Base-by-base conservation (phyloP, 768 basidiomycete genomes). In the Auriscalpium vulgare region DNA sequence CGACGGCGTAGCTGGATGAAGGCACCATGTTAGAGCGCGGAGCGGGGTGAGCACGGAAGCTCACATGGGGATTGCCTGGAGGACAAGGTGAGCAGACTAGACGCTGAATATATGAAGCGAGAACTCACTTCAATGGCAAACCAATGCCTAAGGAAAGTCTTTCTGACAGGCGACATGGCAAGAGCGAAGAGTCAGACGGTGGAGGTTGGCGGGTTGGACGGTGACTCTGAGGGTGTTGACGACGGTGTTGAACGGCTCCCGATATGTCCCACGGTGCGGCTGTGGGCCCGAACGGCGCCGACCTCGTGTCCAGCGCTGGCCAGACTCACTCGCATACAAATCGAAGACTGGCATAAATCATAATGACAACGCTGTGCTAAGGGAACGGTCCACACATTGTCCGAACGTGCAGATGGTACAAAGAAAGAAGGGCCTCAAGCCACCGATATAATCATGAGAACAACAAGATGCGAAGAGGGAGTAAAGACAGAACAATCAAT, bases 1-100 rank as follows among this genome's bases (percentile, higher is more conserved):
- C 73, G 63, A 84, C 71, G 58, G 67, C 71, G 56, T 77, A 79
- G 53, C 78, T 82, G 49, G 2, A 35, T 1, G 17, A 55, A 38
- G 35, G 52, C 50, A 16, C 46, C 38, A 29, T 23, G 19, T 21
- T 44, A 21, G 51, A 37, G 29, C 29, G 29, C 29, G 29, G 29
- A 29, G 29, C 19, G 29, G 29, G 46, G 19, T 21, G n/a, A 1
- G 8, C 37, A 50, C 50, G 2, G 14, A 46, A 17, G 35, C 61
- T 55, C 40, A 62, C 61, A 62, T 60, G 29, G 61, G 61, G 51
- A 62, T 53, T 37, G 61, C 61, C 61, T 62, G 53, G 19, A 35
- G 37, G 16, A 53, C 16, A 43, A 21, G 37, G 34, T 37, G 38
- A 14, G 45, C 13, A 17, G 7, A 14, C 40, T 5, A 9, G 5